Evolutionary conservation across 2,329 filamentous ascomycete genomes (phyloP), one percentile per base, ranked within the genome.

Genomic region (Chalaropsis thielavioides): DNA sequence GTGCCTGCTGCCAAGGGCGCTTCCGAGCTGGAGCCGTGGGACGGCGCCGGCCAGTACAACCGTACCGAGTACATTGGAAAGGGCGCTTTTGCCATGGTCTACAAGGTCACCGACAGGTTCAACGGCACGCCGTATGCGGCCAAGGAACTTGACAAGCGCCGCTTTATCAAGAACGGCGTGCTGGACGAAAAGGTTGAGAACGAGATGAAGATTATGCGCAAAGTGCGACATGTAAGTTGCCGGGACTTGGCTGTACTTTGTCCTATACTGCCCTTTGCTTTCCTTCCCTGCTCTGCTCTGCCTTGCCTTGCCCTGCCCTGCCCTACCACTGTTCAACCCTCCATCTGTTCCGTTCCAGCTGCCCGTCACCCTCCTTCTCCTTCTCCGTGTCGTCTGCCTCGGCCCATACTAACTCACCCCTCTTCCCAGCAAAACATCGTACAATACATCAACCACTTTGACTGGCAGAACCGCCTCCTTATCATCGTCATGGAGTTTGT

Each of bases 401-500:
- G 27, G 13, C 8, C 17, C 17, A 27, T 22, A 44, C 58, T 51
- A 13, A 35, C 24, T 35, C 24, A 1, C 66, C 90, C 87, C 7
- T 22, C 7, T 27, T 15, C 83, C 85, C 43, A 67, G 62, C 44
- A 59, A 1, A 92, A 97, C 70, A 92, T 99, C 70, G 92, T 99
- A 51, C 84, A 89, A 68, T 99, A 94, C 72, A 84, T 95, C 64
- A 91, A 96, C 70, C 89, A 94, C 71, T 83, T 94, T 69, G 91
- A 96, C 69, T 86, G 89, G 78, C 83, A 86, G 56, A 80, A 89
- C 46, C 80, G 91, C 72, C 80, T 96, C 3, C 92, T 96, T 73
- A 96, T 99, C 74, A 92, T 97, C 72, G 88, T 96, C 73, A 99
- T 99, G 94, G 94, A 99, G 72, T 96, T 83, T 70, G 84, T 97